Conservation (phyloP, 176 grass and related monocot genomes). For the Avena insularis region DNA sequence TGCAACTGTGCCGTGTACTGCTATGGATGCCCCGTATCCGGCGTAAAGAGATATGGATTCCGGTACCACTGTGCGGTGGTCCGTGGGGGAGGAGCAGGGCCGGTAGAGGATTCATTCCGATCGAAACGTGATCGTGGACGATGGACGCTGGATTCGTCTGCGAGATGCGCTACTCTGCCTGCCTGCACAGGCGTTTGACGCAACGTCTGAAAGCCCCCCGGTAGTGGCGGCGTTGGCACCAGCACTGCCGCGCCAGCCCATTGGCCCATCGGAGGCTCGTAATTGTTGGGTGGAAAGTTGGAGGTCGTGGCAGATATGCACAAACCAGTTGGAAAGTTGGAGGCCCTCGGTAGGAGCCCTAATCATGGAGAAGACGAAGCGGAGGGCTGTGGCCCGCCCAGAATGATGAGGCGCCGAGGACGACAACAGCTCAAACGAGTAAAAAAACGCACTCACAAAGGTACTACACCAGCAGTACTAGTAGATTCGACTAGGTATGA, state of each 20-base stretch:
- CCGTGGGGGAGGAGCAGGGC: neutral
- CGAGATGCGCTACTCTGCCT: conserved; percentile 40
- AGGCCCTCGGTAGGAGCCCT: neutral
- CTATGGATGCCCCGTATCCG: conserved; percentile 1
- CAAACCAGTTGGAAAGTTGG: conserved; percentile 3
- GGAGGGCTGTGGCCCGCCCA: neutral
- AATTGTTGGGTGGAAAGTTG: conserved; percentile 23
- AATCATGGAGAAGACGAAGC: conserved; percentile 40
- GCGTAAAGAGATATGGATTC: conserved; percentile 36
- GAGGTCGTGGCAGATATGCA: conserved; percentile 29
- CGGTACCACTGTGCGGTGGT: neutral
- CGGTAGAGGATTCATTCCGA: neutral
- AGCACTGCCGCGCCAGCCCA: conserved; percentile 30
- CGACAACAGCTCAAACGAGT: conserved; percentile 22
- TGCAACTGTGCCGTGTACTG: conserved; percentile 6
- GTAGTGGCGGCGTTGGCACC: neutral
- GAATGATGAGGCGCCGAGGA: conserved; percentile 21
- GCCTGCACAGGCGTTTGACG: neutral
- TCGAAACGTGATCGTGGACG: neutral
- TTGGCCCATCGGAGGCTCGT: conserved; percentile 4
- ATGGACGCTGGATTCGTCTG: neutral
- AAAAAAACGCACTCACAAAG: neutral
- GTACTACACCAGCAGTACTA: neutral
- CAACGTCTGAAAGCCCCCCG: neutral
- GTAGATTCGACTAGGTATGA: neutral